Percentiles rank a stretch among this genome's conserved stretches.
Conservation (phyloP, 2,329 filamentous ascomycete species). For the Fusarium robinianum region DNA sequence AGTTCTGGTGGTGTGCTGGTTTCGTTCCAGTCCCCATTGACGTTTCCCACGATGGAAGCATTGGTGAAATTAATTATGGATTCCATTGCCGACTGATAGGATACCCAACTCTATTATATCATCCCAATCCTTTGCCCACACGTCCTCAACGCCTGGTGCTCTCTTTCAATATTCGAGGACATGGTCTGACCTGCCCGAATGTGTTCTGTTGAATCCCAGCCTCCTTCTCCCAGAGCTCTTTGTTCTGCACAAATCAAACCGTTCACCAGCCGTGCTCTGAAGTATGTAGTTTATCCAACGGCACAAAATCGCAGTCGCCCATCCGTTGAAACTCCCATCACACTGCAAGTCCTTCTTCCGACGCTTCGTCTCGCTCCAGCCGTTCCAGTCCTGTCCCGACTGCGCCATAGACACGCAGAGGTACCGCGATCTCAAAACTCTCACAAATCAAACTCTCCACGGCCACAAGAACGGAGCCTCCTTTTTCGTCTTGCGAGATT, state of each 20-base stretch:
- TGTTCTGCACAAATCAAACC: conserved; percentile 15
- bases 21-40: too few relatives aligned
- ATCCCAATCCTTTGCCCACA: too few relatives aligned
- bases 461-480: conserved; percentile 72
- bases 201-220: conserved; percentile 20
- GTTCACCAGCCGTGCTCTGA: conserved; percentile 8
- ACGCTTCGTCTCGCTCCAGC: conserved; percentile 59
- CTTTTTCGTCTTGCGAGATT: conserved; percentile 77
- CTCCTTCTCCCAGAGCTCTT: conserved; percentile 9
- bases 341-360: conserved; percentile 51
- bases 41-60: too few relatives aligned
- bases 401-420: conserved; percentile 77
- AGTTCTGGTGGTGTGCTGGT: too few relatives aligned
- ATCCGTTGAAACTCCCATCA: conserved; percentile 33
- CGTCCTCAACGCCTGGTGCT: conserved; percentile 14
- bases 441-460: conserved; percentile 80
- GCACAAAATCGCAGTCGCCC: conserved; percentile 5
- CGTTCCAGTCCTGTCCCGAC: conserved; percentile 61
- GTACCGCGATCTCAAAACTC: conserved; percentile 88
- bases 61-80: too few relatives aligned
- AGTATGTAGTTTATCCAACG: conserved; percentile 26
- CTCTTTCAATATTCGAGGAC: conserved; percentile 13
- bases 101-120: too few relatives aligned
- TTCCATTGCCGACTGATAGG: too few relatives aligned
- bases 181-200: conserved; percentile 20